Evolutionary conservation across 2,329 filamentous ascomycete genomes (phyloP).

Genomic region (Pseudogymnoascus sp.): DNA sequence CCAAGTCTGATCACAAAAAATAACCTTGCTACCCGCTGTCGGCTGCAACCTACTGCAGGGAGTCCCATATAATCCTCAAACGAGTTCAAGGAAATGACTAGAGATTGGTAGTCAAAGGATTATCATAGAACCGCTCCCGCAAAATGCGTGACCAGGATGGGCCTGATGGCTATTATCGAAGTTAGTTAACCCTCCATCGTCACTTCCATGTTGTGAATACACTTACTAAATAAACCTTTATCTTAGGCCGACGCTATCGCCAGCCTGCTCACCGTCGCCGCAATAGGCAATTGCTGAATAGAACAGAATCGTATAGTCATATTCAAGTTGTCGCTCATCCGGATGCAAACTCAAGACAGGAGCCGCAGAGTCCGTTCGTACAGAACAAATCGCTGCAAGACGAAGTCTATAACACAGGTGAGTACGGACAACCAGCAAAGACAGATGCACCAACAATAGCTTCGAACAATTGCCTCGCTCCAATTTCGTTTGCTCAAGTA

Average conservation of each 20-base stretch:
- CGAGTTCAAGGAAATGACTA: background rate
- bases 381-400: slow-evolving; percentile 5
- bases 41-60: background rate
- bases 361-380: background rate
- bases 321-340: background rate
- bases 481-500: slow-evolving; percentile 2
- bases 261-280: background rate
- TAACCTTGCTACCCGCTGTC: background rate
- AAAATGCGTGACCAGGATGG: background rate
- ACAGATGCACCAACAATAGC: background rate
- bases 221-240: background rate
- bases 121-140: background rate
- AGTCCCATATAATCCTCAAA: background rate
- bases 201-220: background rate
- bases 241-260: background rate
- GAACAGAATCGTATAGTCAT: slow-evolving; percentile 5
- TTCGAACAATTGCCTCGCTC: background rate
- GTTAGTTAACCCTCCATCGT: slow-evolving; percentile 2
- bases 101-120: background rate
- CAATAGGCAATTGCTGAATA: background rate
- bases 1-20: background rate
- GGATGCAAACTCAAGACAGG: background rate
- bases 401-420: background rate
- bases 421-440: background rate
- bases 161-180: slow-evolving; percentile 1